Conservation (phyloP, 2,329 filamentous ascomycete genomes). For the Daldinia sp. region DNA sequence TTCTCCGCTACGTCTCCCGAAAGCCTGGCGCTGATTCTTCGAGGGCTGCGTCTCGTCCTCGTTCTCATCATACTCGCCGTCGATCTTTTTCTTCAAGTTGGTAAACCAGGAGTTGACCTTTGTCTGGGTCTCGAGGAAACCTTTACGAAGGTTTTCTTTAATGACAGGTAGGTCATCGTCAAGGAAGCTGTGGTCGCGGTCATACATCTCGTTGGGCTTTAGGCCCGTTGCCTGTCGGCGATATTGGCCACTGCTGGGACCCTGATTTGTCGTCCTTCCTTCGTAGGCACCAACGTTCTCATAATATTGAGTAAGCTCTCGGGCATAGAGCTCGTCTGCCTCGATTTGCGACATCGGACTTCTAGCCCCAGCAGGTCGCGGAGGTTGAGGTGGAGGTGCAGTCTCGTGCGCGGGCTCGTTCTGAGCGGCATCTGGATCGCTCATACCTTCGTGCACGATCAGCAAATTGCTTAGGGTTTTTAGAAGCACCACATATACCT, state of each 20-base stretch:
- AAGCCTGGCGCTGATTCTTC: conserved; percentile 45
- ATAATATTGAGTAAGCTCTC: conserved; percentile 93
- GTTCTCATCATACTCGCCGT: conserved; percentile 85
- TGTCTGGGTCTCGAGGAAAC: conserved; percentile 92
- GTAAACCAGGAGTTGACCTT: conserved; percentile 95
- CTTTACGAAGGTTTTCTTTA: conserved; percentile 91
- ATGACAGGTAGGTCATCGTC: conserved; percentile 97
- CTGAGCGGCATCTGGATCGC: conserved; percentile 76
- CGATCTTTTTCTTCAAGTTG: conserved; percentile 90
- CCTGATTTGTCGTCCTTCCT: conserved; percentile 64
- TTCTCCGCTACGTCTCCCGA: conserved; percentile 67
- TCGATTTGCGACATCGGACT: conserved; percentile 83
- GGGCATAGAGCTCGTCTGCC: conserved; percentile 90
- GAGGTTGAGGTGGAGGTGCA: conserved; percentile 79
- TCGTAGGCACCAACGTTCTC: conserved; percentile 72
- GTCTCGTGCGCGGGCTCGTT: conserved; percentile 67
- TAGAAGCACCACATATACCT: conserved; percentile 63
- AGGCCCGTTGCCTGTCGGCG: conserved; percentile 65
- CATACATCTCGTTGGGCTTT: conserved; percentile 68
- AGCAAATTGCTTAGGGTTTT: conserved; percentile 23
- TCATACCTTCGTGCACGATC: conserved; percentile 70
- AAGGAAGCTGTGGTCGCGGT: conserved; percentile 88
- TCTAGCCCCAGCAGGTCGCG: conserved; percentile 71
- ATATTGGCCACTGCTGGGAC: conserved; percentile 46
- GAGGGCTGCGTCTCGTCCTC: conserved; percentile 64